These are phyloP conservation scores for Phialophora macrospora DNA, from an alignment of 2,329 filamentous ascomycete genomes.

Conservation along the genomic window DNA sequence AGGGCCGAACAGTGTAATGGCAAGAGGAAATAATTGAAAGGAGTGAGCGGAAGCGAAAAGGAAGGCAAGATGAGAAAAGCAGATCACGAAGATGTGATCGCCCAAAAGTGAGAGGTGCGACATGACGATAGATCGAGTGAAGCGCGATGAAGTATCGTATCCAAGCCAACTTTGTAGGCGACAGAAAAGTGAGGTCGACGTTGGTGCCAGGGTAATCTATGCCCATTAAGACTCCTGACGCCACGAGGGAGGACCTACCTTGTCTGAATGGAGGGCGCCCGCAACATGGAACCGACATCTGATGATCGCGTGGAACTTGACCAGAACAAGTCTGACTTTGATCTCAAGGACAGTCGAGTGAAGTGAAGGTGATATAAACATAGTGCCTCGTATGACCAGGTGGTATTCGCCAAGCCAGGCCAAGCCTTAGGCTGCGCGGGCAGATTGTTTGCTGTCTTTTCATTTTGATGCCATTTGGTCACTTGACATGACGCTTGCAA, in stretches of 20 bases:
- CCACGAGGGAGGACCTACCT: background rate
- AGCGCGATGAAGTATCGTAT: background rate
- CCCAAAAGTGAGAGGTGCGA: background rate
- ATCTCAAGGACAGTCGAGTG: background rate
- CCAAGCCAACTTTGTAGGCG: background rate
- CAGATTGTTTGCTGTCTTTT: background rate
- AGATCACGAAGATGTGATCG: background rate
- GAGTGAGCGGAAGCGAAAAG: background rate
- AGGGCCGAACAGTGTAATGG: background rate
- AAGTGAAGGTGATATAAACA: background rate
- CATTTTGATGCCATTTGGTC: background rate
- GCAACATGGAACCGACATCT: background rate
- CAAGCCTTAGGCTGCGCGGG: background rate
- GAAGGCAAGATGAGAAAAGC: background rate
- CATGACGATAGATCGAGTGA: background rate
- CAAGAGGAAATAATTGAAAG: background rate
- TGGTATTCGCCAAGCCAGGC: background rate
- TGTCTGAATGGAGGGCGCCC: background rate
- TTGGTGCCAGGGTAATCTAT: background rate
- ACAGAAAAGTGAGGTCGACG: background rate
- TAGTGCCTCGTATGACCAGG: background rate
- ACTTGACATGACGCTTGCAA: background rate
- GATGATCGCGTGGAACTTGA: background rate
- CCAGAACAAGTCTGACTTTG: background rate
- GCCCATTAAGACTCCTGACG: background rate